Percentiles rank a stretch among this genome's conserved stretches.
phyloP scores from a whole-genome alignment of 441 rosid genomes.

The Cnidoscolus chayamansa region DNA sequence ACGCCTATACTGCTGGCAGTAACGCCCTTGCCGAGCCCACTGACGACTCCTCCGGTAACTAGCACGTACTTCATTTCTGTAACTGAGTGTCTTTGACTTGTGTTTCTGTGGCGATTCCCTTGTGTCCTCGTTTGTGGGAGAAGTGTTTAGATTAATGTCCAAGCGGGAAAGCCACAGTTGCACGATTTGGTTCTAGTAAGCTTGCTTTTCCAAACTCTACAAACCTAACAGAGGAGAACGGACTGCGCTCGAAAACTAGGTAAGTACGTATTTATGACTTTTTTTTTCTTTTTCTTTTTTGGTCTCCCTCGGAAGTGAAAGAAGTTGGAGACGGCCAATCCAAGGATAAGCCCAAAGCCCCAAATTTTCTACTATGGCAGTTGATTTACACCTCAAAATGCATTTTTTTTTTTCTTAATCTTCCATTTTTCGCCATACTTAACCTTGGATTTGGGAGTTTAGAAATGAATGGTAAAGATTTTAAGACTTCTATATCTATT shows the following conservation, averaged over 20 bases:
- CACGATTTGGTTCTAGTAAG: background rate
- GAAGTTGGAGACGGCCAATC: too few species aligned
- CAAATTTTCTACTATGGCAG: too few species aligned
- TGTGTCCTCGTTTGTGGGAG: constrained; percentile 25
- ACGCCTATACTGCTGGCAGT: constrained; percentile 88
- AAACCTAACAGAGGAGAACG: constrained; percentile 18
- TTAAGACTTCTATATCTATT: too few species aligned
- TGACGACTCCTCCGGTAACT: constrained; percentile 96
- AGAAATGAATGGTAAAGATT: too few species aligned
- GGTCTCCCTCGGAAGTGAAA: too few species aligned
- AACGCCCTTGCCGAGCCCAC: constrained; percentile 91
- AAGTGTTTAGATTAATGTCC: constrained; percentile 47
- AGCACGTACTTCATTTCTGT: constrained; percentile 81
- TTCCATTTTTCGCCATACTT: too few species aligned
- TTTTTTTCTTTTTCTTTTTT: background rate
- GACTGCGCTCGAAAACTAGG: constrained; percentile 9
- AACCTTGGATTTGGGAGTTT: too few species aligned
- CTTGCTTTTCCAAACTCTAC: constrained; percentile 19
- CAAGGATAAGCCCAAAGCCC: too few species aligned
- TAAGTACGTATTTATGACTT: constrained; percentile 12
- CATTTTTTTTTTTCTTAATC: too few species aligned
- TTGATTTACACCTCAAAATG: too few species aligned
- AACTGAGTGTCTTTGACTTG: background rate
- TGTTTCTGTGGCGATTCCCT: background rate
- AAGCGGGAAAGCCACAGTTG: constrained; percentile 34